Conservation (phyloP, 441 rosid genomes). For the Hura crepitans region DNA sequence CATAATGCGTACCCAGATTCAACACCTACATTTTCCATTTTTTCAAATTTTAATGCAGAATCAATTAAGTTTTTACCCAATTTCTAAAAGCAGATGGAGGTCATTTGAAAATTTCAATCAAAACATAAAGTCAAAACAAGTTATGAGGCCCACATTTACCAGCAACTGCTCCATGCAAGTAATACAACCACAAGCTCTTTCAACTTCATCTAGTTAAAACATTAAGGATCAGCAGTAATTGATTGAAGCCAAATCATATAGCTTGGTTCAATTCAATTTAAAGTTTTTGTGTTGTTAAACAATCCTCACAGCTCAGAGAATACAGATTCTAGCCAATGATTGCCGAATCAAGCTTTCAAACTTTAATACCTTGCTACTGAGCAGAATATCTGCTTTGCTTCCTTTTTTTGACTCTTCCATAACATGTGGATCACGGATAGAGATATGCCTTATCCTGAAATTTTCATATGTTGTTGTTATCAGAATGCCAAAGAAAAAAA, state of each 20-base stretch:
- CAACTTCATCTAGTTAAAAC: neutral
- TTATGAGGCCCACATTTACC: neutral
- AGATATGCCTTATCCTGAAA: conserved; percentile 54
- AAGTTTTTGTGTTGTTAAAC: neutral
- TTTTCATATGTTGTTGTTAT: conserved; percentile 7
- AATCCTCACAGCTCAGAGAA: neutral
- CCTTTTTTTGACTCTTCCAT: conserved; percentile 55
- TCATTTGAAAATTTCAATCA: neutral
- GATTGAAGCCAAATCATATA: neutral
- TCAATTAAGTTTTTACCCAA: neutral
- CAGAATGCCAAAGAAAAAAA: conserved; percentile 15
- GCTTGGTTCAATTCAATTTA: neutral
- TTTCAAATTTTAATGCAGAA: neutral
- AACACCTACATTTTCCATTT: neutral
- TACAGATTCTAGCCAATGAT: neutral
- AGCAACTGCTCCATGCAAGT: neutral
- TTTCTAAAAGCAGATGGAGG: neutral
- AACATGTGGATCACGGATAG: conserved; percentile 53
- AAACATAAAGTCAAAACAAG: neutral
- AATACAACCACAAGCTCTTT: neutral
- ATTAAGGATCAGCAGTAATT: neutral
- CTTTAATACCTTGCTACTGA: conserved; percentile 57
- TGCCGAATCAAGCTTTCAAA: neutral
- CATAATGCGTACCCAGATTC: neutral
- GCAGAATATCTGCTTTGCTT: conserved; percentile 43